Evolutionary conservation across 495 filamentous ascomycete species (phyloP).

Genomic region (Durotheca rogersii): DNA sequence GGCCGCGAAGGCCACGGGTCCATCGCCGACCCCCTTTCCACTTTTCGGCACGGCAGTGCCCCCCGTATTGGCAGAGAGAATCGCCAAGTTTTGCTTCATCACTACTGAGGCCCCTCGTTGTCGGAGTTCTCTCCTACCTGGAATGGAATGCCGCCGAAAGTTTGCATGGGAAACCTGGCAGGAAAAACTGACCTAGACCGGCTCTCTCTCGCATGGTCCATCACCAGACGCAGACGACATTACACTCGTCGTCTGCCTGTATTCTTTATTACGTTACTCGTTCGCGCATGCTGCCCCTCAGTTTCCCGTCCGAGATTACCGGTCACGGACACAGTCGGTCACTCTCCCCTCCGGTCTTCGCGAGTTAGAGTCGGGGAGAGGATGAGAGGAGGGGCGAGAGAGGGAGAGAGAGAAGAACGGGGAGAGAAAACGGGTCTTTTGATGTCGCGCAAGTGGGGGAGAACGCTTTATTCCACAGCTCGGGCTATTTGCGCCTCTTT

Average conservation of each 20-base stretch:
- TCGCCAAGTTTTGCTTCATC: conserved; percentile 9
- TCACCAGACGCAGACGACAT: conserved; percentile 17
- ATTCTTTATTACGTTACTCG: conserved; percentile 19
- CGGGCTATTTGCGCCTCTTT: conserved; percentile 8
- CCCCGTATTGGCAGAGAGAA: conserved; percentile 5
- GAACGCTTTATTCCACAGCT: conserved; percentile 3
- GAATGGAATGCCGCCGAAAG: conserved; percentile 10
- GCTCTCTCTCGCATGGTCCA: conserved; percentile 1
- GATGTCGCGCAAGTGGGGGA: no score
- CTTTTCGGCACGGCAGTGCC: background rate
- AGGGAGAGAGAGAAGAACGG: conserved; percentile 7
- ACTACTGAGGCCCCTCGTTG: conserved; percentile 8
- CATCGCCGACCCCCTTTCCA: background rate
- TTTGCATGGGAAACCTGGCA: conserved; percentile 3
- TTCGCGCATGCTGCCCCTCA: conserved; percentile 7
- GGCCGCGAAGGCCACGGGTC: background rate
- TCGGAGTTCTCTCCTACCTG: background rate
- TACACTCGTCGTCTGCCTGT: conserved; percentile 28
- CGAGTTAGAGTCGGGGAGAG: no score
- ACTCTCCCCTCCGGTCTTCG: conserved; percentile 1
- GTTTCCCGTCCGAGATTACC: conserved; percentile 8
- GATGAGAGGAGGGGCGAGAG: no score
- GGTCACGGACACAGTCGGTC: conserved; percentile 7
- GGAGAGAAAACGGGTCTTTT: background rate
- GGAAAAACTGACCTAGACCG: conserved; percentile 1